Evolutionary conservation across 2,329 filamentous ascomycete genomes (phyloP), one percentile per base, ranked within the genome.

Genomic region (Aspergillus quadrilineatus): DNA sequence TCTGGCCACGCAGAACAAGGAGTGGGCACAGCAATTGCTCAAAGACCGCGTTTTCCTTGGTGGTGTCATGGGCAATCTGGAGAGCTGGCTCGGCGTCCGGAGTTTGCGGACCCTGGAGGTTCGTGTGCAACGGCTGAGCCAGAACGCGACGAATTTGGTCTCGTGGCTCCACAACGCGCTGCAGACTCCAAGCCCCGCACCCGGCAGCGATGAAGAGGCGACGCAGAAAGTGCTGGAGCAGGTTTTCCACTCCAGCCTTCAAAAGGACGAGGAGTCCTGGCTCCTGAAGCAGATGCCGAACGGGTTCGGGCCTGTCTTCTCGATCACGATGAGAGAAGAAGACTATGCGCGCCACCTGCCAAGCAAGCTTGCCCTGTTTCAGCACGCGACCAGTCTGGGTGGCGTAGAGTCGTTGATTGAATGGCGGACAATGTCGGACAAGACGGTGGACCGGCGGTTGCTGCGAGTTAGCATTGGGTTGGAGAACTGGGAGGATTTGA

Each of bases 371-470:
- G 71, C 80, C 2, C 81, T 96, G 44, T 97, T 97, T 78, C 90
- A 96, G 66, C 94, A 99, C 74, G 94, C 94, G 5, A 99, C 94
- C 2, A 95, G 90, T 72, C 75, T 97, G 29, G 94, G 94, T 2
- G 93, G 94, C 4, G 91, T 97, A 8, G 94, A 97, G 82, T 94
- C 90, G 68, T 75, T 97, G 78, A 92, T 99, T 65, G 94, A 99
- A 82, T 99, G 94, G 94, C 82, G 94, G 57, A 85, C 89, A 47
- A 94, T 99, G 90, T 88, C 86, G 57, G 94, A 99, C 78, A 67
- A 75, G 3, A 79, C 72, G 1, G 86, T 95, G 39, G 90, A 95
- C 69, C 83, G 80, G 68, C 80, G 84, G 56, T 73, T 97, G 71
- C 68, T 97, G 73, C 79, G 94, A 50, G 77, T 99, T 30, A 97